Evolutionary conservation across 805 yeast species (phyloP), one percentile per base, ranked within the genome.

Genomic region (Starmerella vaccinii): DNA sequence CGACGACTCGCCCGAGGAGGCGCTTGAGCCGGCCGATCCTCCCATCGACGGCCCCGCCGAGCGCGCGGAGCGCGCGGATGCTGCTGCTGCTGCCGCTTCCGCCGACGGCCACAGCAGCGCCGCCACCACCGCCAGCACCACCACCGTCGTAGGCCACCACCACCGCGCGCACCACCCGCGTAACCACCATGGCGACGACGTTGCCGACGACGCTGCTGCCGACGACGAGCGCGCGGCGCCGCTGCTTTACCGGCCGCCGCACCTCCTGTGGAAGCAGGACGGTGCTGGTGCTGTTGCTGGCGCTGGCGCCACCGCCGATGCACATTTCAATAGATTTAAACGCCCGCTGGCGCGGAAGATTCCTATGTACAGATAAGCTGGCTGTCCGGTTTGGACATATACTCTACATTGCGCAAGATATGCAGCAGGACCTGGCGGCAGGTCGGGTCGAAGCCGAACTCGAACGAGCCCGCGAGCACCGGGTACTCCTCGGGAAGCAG

Each of bases 381-480:
- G 37, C 54, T 52, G 33, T 47, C 58, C 7, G 65, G 65, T 45
- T 60, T 55, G 13, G 65, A 49, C 39, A 64, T 51, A 50, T 65
- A 65, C 54, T 66, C 68, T 21, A 66, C 59, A 47, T 65, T 61
- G n/a, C 64, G 58, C 38, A 66, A 56, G 8, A 64, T 57, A 40
- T 66, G 67, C 30, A 57, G 55, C 21, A 54, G 37, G 15, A 66
- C 56, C 10, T 33, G 30, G n/a, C 54, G 50, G 57, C 68, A 63
- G 22, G 51, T 53, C 6, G 46, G 27, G 38, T 51, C 58, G 47
- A 66, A 61, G 24, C 60, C 63, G 44, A 65, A 66, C 57, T 65
- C 68, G 47, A 66, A 65, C 32, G 63, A 58, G n/a, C 69, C 69
- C 13, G 65, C 63, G 23, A 66, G 53, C 18, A 65, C 63, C 3